Evolutionary conservation across 306 rosid species (phyloP), one percentile per base, ranked within the genome.

Genomic region (Abrus precatorius): DNA sequence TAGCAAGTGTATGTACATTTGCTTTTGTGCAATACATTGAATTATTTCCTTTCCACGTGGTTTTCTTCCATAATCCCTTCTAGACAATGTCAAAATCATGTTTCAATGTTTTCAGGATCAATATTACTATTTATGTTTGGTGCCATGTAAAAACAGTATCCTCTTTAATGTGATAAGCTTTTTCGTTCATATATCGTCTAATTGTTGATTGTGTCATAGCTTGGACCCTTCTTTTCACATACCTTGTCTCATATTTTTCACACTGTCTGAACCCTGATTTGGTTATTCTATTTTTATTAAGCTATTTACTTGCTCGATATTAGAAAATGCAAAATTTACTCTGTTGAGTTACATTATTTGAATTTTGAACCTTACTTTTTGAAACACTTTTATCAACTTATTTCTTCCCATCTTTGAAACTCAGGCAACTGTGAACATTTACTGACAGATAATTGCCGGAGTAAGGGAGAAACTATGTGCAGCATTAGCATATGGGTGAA

Each of bases 71-170:
- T 70, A 32, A 71, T n/a, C 73, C 72, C 55, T 66, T 62, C 44
- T 10, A 38, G 54, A 71, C 75, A 76, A 43, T 56, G 78, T 75
- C 87, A 71, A 59, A 76, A 66, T 80, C 75, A 45, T 69, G 85
- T 60, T 80, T 50, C 67, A 52, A 43, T 59, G 49, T 74, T 76
- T 48, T 56, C 53, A 33, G 77, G 29, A 76, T 80, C 81, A 53
- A 61, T 62, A 38, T 53, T 71, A 48, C 69, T 55, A 59, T 44
- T 69, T 80, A 10, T 80, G 71, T 69, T 80, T 83, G 77, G 72
- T 68, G 63, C 30, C 47, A 64, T 38, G 28, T 43, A 38, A 60
- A 74, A 61, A 20, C 0, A 57, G 48, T n/a, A 33, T 40, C 78
- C 55, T 2, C 74, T 80, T 84, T 52, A 36, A 59, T 66, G 75